phyloP scores from a whole-genome alignment of 202 grass and related monocot species.

The Digitaria exilis region DNA sequence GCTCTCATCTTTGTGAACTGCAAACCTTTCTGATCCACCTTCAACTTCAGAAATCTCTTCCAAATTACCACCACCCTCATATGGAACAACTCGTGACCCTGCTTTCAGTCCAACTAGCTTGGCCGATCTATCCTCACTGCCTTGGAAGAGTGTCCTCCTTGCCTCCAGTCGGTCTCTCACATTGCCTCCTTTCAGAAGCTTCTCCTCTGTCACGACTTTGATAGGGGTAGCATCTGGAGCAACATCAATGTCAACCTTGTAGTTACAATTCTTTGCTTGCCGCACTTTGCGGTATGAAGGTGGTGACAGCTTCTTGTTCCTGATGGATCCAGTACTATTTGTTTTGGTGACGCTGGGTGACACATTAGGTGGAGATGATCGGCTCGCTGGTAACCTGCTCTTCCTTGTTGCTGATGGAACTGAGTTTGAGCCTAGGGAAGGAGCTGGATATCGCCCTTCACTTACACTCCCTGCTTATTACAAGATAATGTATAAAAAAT shows the following conservation, averaged over 20 bases:
- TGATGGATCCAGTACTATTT: constrained; percentile 51
- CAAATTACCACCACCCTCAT: constrained; percentile 43
- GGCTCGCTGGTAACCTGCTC: constrained; percentile 49
- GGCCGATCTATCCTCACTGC: constrained; percentile 51
- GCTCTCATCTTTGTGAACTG: constrained; percentile 65
- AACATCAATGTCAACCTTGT: constrained; percentile 60
- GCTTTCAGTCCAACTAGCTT: constrained; percentile 58
- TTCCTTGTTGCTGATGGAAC: constrained; percentile 55
- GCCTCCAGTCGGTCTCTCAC: constrained; percentile 61
- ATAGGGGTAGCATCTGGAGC: constrained; percentile 69
- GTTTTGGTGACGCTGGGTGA: constrained; percentile 56
- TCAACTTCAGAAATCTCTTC: constrained; percentile 62
- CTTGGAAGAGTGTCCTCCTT: constrained; percentile 58
- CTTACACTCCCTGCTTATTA: constrained; percentile 61
- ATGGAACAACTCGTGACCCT: constrained; percentile 74
- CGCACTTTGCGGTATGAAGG: constrained; percentile 52
- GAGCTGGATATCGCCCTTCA: constrained; percentile 49
- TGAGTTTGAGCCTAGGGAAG: constrained; percentile 56
- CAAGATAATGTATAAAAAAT: constrained; percentile 22
- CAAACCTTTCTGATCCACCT: constrained; percentile 44
- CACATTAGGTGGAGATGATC: constrained; percentile 66
- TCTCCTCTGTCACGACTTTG: constrained; percentile 76
- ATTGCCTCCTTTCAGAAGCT: constrained; percentile 56
- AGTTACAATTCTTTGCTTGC: constrained; percentile 47
- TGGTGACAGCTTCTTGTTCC: constrained; percentile 78